Base-by-base conservation (phyloP, 2,329 filamentous ascomycete species). In the Huntiella decipiens region DNA sequence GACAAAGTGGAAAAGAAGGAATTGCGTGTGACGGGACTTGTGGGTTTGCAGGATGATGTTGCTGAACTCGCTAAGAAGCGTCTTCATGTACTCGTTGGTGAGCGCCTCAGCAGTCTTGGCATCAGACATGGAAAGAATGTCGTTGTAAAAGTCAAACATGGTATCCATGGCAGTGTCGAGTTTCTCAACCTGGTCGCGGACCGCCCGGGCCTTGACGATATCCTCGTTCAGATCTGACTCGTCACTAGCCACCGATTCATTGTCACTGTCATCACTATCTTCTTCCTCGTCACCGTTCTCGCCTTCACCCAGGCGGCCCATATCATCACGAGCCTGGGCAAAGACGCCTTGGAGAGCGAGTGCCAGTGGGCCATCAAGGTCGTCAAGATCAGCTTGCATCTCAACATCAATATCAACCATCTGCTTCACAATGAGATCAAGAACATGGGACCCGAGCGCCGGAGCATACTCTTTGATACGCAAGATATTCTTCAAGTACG, bases 401-500 rank as follows among this genome's bases (percentile, higher is more conserved):
- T 95, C 83, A 1, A 93, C 85, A 58, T 98, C 91, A 49, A 96
- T 83, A 61, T 91, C 91, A 56, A 96, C 84, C 5, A 96, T 70
- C 51, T 83, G 79, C 54, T 88, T 82, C 37, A 86, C 80, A 41
- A 96, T 80, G 10, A 93, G 65, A 47, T 85, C 78, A 52, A 94
- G 70, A 17, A 96, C 77, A 51, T 92, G 82, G 5, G 80, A 74
- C 51, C 79, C 79, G 33, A 95, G 64, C 49, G 82, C 78, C 0
- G 84, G 79, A 1, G 81, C 74, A 57, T 94, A 94, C 42, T 76
- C 70, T 45, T 81, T 77, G 32, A 96, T 66, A 49, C 71, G 74
- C 19, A 96, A 66, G 7, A 96, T 66, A 57, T 96, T 94, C 54
- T 80, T 72, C 48, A 94, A 79, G 56, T 92, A 98, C n/a, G 79